Evolutionary conservation across 306 rosid species (phyloP).

Genomic region (Notholithocarpus densiflorus): DNA sequence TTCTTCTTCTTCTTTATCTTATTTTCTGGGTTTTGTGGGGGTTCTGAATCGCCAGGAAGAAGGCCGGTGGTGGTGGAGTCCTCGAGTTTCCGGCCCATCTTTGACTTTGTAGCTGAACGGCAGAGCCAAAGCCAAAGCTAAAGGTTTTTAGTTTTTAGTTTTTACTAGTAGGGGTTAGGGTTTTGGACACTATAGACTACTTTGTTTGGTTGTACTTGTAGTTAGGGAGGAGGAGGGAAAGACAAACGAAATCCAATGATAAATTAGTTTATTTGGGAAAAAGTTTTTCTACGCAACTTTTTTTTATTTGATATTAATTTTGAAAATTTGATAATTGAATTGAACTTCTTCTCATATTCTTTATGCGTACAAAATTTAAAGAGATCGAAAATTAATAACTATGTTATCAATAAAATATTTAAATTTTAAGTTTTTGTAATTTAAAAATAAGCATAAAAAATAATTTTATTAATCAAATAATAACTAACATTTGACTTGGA

Average conservation of each 20-base stretch:
- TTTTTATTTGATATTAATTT: too few species aligned
- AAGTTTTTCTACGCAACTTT: too few species aligned
- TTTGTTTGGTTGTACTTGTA: too few species aligned
- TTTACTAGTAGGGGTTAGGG: background rate
- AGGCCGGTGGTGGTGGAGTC: slow-evolving; percentile 14
- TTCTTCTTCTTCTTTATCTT: slow-evolving; percentile 44
- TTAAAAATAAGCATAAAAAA: too few species aligned
- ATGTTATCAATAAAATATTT: fast-evolving
- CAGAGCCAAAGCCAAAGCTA: slow-evolving; percentile 26
- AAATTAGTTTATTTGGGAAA: too few species aligned
- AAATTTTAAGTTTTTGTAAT: too few species aligned
- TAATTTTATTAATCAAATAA: too few species aligned
- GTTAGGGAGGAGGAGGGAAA: too few species aligned
- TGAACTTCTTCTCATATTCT: too few species aligned
- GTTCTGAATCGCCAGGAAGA: slow-evolving; percentile 29
- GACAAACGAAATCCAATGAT: too few species aligned
- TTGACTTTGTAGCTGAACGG: background rate
- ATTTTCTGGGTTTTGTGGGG: slow-evolving; percentile 32
- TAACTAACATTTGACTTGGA: too few species aligned
- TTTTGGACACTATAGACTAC: slow-evolving; percentile 7
- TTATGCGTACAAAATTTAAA: fast-evolving
- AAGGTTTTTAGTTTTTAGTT: background rate
- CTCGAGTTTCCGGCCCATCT: slow-evolving; percentile 65
- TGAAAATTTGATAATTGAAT: fast-evolving
- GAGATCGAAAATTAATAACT: fast-evolving